Conservation (phyloP, 805 yeast genomes). For the Kockiozyma suomiensis region DNA sequence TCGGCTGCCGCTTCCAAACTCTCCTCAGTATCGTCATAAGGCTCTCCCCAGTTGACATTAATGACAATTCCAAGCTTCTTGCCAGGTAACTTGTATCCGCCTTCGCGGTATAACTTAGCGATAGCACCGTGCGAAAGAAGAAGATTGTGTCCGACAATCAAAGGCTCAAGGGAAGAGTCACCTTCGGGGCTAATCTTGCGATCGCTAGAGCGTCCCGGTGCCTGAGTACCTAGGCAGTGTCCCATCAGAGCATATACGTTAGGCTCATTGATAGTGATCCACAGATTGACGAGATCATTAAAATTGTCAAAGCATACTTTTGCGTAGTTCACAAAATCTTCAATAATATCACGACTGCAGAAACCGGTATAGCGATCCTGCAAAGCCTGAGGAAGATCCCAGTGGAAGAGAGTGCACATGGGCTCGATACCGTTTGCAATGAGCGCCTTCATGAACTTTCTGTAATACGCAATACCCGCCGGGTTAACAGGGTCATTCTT, state of each 20-base stretch:
- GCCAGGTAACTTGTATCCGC: conserved; percentile 39
- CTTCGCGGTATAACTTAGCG: conserved; percentile 37
- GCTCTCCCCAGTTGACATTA: conserved; percentile 41
- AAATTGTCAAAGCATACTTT: conserved; percentile 41
- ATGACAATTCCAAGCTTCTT: conserved; percentile 41
- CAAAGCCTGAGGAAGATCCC: conserved; percentile 43
- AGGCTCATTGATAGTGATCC: conserved; percentile 45
- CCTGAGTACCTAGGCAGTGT: conserved; percentile 9
- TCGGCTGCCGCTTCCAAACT: conserved; percentile 40
- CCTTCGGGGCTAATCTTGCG: conserved; percentile 30
- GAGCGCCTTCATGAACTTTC: conserved; percentile 41
- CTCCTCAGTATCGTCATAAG: conserved; percentile 37
- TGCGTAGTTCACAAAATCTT: conserved; percentile 44
- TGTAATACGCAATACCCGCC: conserved; percentile 42
- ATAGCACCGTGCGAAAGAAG: conserved; percentile 41
- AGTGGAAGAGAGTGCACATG: conserved; percentile 44
- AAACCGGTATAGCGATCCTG: conserved; percentile 40
- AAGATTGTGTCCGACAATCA: conserved; percentile 36
- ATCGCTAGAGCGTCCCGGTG: conserved; percentile 28
- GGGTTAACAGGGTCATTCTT: conserved; percentile 32
- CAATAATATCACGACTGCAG: conserved; percentile 39
- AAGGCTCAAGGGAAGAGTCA: conserved; percentile 38
- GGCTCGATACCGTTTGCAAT: conserved; percentile 39
- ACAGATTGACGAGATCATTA: conserved; percentile 42
- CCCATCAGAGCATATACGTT: conserved; percentile 28